Evolutionary conservation across 2,329 filamentous ascomycete genomes (phyloP), one percentile per base, ranked within the genome.

Genomic region (Hortaea werneckii): DNA sequence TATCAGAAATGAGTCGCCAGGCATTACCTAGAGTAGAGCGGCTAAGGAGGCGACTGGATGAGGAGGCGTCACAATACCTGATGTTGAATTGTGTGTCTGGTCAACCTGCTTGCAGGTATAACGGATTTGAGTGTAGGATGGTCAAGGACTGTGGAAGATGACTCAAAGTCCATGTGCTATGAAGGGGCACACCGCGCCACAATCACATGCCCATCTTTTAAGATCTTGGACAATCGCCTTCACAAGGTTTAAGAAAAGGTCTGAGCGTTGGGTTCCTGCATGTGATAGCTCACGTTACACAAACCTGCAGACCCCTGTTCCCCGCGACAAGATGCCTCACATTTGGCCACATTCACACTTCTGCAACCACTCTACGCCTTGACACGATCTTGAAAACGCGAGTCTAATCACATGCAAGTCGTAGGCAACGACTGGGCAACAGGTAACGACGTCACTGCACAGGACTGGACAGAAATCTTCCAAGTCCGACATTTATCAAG

Each of bases 251-350:
- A 20, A 20, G 20, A 20, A 20, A 20, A 20, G 20, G 20, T 20
- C 20, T 20, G 20, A 20, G 29, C 38, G 27, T 26, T 12, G n/a
- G 37, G 6, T 30, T 32, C 13, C 29, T 26, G 30, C 20, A 45
- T 41, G 29, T 41, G 43, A 45, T 29, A 37, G 38, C 43, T 45
- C 43, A 41, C 20, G 32, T 45, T 41, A 34, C 38, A 45, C 43
- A 12, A 30, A 13, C 1, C 35, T 28, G 34, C 20, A 29, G 28
- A 44, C 38, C 37, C 43, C 37, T 45, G 41, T 39, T 1, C 10
- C 13, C 13, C 20, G 8, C 10, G 10, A 35, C 2, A 12, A 35
- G 32, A 9, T 12, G 4, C 2, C 37, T 39, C 37, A 39, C 5
- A 20, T 39, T 39, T 26, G 20, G 2, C 32, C 32, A 35, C 2